phyloP scores from a whole-genome alignment of 768 basidiomycete species.

The Psilocybe subaeruginosa region DNA sequence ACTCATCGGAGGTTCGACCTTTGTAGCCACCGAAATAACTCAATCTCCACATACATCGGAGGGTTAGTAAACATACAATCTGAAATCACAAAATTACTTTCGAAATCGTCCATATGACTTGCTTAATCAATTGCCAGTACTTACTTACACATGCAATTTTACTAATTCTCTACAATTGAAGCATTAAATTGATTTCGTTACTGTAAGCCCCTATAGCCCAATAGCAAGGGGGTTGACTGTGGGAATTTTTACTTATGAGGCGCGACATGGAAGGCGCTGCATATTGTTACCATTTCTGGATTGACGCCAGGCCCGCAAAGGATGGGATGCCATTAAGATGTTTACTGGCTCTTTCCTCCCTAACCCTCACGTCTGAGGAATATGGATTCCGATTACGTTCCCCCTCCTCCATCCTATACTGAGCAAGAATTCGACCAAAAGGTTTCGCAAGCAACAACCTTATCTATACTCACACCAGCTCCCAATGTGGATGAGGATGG shows the following conservation, averaged over 20 bases:
- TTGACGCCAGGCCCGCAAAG: slow-evolving; percentile 15
- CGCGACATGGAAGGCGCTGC: slow-evolving; percentile 4
- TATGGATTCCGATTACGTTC: slow-evolving; percentile 20
- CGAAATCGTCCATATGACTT: no score
- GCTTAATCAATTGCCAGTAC: no score
- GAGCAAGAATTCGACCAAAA: slow-evolving; percentile 60
- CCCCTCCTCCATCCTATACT: slow-evolving; percentile 49
- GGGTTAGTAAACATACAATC: background rate
- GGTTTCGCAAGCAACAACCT: slow-evolving; percentile 40
- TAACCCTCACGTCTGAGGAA: slow-evolving; percentile 9
- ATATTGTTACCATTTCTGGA: slow-evolving; percentile 9
- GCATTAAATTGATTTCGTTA: no score
- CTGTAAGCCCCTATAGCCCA: no score
- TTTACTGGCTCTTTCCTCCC: background rate
- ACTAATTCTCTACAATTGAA: background rate
- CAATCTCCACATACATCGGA: background rate
- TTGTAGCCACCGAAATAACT: background rate
- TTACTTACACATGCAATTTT: no score
- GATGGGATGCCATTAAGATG: slow-evolving; percentile 7
- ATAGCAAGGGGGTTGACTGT: background rate
- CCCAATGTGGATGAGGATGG: slow-evolving; percentile 37
- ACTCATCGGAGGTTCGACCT: background rate
- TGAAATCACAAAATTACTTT: no score
- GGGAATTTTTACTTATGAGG: background rate
- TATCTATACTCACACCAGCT: slow-evolving; percentile 37